Conservation (phyloP, 2,329 filamentous ascomycete species). For the Neurospora sp. region DNA sequence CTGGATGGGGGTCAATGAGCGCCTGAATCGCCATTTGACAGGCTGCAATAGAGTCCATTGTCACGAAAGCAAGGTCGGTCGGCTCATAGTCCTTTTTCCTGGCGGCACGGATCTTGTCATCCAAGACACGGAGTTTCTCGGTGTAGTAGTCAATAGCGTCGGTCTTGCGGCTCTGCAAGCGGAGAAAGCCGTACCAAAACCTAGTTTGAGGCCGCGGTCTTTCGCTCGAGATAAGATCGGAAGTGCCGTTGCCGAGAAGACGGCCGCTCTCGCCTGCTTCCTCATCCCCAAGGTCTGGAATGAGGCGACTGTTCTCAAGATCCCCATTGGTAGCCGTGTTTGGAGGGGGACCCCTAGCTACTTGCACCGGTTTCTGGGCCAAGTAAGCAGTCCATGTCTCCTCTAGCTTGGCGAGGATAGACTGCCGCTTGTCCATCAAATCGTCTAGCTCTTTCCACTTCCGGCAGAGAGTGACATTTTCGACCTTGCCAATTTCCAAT, state of each 20-base stretch:
- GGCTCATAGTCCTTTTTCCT: constrained; percentile 67
- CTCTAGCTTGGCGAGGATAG: constrained; percentile 63
- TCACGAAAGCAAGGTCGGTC: constrained; percentile 84
- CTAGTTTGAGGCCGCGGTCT: constrained; percentile 55
- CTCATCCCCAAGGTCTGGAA: constrained; percentile 27
- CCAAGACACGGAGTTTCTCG: constrained; percentile 68
- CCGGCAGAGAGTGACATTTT: constrained; percentile 75
- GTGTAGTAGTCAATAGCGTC: constrained; percentile 95
- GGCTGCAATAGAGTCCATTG: constrained; percentile 90
- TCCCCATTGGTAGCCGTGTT: constrained; percentile 1
- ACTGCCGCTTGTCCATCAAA: constrained; percentile 57
- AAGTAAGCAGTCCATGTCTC: constrained; percentile 71
- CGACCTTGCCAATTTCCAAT: constrained; percentile 80
- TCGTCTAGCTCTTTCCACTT: constrained; percentile 77
- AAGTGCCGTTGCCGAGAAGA: constrained; percentile 43
- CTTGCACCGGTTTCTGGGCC: constrained; percentile 41
- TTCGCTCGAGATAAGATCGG: constrained; percentile 22
- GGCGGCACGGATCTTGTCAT: constrained; percentile 61
- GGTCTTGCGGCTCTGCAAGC: constrained; percentile 59
- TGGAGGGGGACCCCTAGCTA: constrained; percentile 19
- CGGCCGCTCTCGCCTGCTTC: constrained; percentile 46
- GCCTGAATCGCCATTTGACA: constrained; percentile 95
- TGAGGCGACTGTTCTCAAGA: constrained; percentile 21
- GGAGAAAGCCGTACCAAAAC: constrained; percentile 70
- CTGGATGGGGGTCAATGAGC: constrained; percentile 80